Evolutionary conservation across 495 filamentous ascomycete genomes (phyloP).

Genomic region (Penicillium pulvis): DNA sequence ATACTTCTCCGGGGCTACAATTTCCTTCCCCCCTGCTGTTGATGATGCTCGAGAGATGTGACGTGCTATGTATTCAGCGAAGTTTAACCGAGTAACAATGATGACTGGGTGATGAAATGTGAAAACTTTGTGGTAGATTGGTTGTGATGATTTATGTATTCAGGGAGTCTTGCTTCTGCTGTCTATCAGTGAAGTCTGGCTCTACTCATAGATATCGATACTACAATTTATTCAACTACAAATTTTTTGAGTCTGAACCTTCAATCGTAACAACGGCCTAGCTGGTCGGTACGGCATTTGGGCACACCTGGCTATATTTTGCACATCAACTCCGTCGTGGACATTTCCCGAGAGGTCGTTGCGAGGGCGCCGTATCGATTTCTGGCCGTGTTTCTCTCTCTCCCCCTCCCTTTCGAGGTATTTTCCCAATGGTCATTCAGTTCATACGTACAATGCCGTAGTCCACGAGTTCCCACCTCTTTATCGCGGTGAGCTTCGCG

Average conservation of each 20-base stretch:
- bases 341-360: too few relatives aligned
- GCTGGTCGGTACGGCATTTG: background rate
- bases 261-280: background rate
- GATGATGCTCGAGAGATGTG: constrained; percentile 15
- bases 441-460: too few relatives aligned
- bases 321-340: too few relatives aligned
- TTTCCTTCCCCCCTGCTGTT: constrained; percentile 10
- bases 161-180: background rate
- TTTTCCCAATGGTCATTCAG: too few relatives aligned
- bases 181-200: background rate
- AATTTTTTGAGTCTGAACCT: background rate
- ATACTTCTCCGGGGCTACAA: constrained; percentile 7
- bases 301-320: too few relatives aligned
- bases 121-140: constrained; percentile 15
- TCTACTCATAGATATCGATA: background rate
- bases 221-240: background rate
- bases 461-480: too few relatives aligned
- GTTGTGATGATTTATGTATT: constrained; percentile 16
- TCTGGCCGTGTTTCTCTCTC: too few relatives aligned
- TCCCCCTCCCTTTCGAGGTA: too few relatives aligned
- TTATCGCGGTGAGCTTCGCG: too few relatives aligned
- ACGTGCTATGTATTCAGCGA: constrained; percentile 5
- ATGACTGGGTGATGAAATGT: constrained; percentile 9
- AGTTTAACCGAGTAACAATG: constrained; percentile 6
- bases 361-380: too few relatives aligned